phyloP scores from a whole-genome alignment of 2,329 filamentous ascomycete species.

The Paraconiothyrium sp. region DNA sequence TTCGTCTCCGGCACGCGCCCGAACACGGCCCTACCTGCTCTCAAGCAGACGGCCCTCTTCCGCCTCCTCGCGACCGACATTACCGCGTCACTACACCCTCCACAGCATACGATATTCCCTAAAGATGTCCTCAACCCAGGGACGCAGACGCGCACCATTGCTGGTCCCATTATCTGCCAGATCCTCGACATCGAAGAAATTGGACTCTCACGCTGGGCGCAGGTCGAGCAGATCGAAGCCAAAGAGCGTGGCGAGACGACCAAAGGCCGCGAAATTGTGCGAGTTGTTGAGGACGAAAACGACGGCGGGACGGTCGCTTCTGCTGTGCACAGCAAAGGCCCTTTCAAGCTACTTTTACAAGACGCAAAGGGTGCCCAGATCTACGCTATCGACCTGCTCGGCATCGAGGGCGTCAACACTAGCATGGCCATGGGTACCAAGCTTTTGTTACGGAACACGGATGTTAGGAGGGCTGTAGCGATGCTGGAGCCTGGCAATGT shows the following conservation, averaged over 20 bases:
- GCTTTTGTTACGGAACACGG: conserved; percentile 72
- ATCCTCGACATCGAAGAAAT: conserved; percentile 89
- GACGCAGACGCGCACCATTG: conserved; percentile 65
- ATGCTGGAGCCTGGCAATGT: conserved; percentile 76
- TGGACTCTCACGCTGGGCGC: conserved; percentile 80
- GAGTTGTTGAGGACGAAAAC: conserved; percentile 67
- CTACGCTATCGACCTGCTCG: conserved; percentile 76
- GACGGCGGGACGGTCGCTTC: conserved; percentile 45
- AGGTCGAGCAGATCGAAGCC: conserved; percentile 83
- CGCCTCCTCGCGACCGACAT: conserved; percentile 84
- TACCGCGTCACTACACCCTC: conserved; percentile 63
- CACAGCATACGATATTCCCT: conserved; percentile 63
- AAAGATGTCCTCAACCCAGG: conserved; percentile 64
- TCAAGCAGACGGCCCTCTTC: conserved; percentile 81
- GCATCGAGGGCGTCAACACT: conserved; percentile 72
- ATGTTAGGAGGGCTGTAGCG: conserved; percentile 79
- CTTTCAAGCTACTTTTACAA: conserved; percentile 84
- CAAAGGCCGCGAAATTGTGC: conserved; percentile 81
- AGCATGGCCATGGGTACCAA: conserved; percentile 83
- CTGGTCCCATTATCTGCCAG: conserved; percentile 76
- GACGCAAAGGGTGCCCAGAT: conserved; percentile 74
- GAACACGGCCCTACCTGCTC: conserved; percentile 71
- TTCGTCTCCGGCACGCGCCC: conserved; percentile 67
- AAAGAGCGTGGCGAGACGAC: conserved; percentile 77
- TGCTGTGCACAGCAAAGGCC: conserved; percentile 59